These are phyloP conservation scores for Peronospora belbahrii DNA, from an alignment of 352 stramenopile genomes.

Conservation along the genomic window DNA sequence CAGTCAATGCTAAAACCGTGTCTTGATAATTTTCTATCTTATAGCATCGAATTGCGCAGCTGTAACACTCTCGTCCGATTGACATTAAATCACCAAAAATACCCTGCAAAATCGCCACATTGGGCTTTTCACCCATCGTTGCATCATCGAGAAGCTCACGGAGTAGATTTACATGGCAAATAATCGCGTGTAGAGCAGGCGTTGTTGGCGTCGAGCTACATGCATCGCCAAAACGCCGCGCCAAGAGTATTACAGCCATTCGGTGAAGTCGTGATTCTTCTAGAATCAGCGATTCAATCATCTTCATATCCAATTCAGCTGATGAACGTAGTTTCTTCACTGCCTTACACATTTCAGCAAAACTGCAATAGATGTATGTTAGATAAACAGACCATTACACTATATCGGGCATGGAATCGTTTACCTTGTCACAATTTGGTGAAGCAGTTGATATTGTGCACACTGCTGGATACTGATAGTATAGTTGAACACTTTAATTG, in stretches of 20 bases:
- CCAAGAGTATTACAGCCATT: slow-evolving; percentile 30
- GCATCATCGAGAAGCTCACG: slow-evolving; percentile 33
- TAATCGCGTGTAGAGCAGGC: slow-evolving; percentile 11
- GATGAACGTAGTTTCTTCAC: slow-evolving; percentile 15
- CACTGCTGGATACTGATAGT: slow-evolving; percentile 18
- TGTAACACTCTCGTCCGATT: slow-evolving; percentile 59
- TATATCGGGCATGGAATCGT: neutral
- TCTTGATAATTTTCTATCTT: slow-evolving; percentile 34
- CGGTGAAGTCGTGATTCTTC: slow-evolving; percentile 40
- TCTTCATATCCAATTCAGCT: slow-evolving; percentile 7
- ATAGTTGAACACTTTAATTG: slow-evolving; percentile 38
- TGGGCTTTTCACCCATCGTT: slow-evolving; percentile 22
- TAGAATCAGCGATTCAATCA: slow-evolving; percentile 25
- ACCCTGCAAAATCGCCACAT: slow-evolving; percentile 22
- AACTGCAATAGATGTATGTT: slow-evolving; percentile 25
- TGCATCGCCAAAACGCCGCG: slow-evolving; percentile 8
- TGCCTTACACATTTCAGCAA: slow-evolving; percentile 20
- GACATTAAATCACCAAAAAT: slow-evolving; percentile 50
- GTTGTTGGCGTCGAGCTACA: neutral
- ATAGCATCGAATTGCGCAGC: slow-evolving; percentile 40
- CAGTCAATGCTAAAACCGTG: slow-evolving; percentile 34
- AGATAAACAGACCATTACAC: slow-evolving; percentile 1
- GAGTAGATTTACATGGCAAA: slow-evolving; percentile 21
- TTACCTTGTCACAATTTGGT: slow-evolving; percentile 38
- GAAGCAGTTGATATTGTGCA: slow-evolving; percentile 19